A percentile compares a stretch with the other conserved stretches of the same genome.
phyloP scores from a whole-genome alignment of 1,139 yeast genomes.

The Groenewaldozyma auringiensis region DNA sequence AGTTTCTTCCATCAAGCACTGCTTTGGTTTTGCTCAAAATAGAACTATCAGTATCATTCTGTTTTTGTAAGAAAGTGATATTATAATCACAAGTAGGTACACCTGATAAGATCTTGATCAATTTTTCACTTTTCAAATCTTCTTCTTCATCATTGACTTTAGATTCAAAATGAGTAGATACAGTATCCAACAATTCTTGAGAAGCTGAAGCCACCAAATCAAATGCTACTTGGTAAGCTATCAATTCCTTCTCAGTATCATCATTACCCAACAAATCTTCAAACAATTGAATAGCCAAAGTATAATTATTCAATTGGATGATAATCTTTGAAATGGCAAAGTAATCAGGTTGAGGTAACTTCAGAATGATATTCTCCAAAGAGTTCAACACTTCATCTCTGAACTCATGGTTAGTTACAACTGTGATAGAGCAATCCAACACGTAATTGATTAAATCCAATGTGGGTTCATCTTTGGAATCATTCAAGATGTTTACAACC shows the following conservation, averaged over 20 bases:
- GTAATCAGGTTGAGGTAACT: constrained; percentile 56
- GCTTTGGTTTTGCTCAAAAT: constrained; percentile 78
- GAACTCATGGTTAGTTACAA: constrained; percentile 58
- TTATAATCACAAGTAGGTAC: constrained; percentile 92
- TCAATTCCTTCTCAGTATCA: constrained; percentile 35
- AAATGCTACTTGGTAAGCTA: constrained; percentile 91
- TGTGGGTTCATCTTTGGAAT: constrained; percentile 13
- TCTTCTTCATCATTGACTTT: constrained; percentile 26
- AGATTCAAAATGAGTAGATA: constrained; percentile 41
- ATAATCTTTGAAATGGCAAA: constrained; percentile 74
- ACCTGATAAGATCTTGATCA: constrained; percentile 74
- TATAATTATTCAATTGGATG: constrained; percentile 74
- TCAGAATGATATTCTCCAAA: constrained; percentile 53
- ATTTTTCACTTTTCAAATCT: constrained; percentile 29
- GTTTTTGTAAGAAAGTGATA: constrained; percentile 76
- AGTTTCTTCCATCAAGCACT: constrained; percentile 81
- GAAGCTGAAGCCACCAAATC: constrained; percentile 89
- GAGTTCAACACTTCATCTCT: constrained; percentile 56
- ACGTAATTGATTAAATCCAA: constrained; percentile 63
- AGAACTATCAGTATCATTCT: constrained; percentile 79
- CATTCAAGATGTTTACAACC: constrained; percentile 53
- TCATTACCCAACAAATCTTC: constrained; percentile 41
- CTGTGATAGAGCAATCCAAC: constrained; percentile 62
- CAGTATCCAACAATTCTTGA: constrained; percentile 74
- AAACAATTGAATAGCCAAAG: constrained; percentile 62